phyloP scores from a whole-genome alignment of 2,329 filamentous ascomycete genomes.

The Daldinia sp. region DNA sequence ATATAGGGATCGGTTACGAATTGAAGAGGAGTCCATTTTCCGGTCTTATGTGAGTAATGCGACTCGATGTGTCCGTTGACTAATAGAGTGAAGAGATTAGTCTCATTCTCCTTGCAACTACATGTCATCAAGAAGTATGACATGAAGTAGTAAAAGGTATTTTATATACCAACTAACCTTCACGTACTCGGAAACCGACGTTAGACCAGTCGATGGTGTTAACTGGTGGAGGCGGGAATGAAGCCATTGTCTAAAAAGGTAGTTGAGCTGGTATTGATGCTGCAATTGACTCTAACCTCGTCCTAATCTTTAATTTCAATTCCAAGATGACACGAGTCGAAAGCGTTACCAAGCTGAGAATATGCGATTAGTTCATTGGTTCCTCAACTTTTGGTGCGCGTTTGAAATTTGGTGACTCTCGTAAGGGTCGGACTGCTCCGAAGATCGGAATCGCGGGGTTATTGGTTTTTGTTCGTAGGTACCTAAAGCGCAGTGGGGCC shows the following conservation, averaged over 20 bases:
- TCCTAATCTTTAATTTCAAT: neutral
- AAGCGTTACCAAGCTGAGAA: constrained; percentile 21
- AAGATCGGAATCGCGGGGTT: constrained; percentile 40
- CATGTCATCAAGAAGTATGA: neutral
- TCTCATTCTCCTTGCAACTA: constrained; percentile 2
- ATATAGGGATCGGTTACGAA: constrained; percentile 89
- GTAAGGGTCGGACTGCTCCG: constrained; percentile 27
- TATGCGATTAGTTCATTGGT: constrained; percentile 32
- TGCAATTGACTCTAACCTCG: constrained; percentile 4
- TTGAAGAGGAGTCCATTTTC: constrained; percentile 80
- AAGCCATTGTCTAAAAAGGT: constrained; percentile 55
- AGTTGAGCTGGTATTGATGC: neutral
- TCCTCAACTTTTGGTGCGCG: constrained; percentile 21
- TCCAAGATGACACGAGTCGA: neutral
- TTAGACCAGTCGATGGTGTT: constrained; percentile 93
- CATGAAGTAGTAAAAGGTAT: neutral
- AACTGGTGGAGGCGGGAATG: constrained; percentile 82
- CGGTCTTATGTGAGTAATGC: constrained; percentile 79
- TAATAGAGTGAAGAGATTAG: constrained; percentile 51
- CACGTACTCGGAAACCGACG: constrained; percentile 90
- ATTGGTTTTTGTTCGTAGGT: constrained; percentile 1
- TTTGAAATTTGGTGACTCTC: constrained; percentile 25
- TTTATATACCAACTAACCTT: constrained; percentile 68
- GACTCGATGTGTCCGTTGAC: constrained; percentile 96
- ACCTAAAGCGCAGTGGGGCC: neutral